phyloP scores from a whole-genome alignment of 2,329 filamentous ascomycete species.

The Arthrobotrys iridis region DNA sequence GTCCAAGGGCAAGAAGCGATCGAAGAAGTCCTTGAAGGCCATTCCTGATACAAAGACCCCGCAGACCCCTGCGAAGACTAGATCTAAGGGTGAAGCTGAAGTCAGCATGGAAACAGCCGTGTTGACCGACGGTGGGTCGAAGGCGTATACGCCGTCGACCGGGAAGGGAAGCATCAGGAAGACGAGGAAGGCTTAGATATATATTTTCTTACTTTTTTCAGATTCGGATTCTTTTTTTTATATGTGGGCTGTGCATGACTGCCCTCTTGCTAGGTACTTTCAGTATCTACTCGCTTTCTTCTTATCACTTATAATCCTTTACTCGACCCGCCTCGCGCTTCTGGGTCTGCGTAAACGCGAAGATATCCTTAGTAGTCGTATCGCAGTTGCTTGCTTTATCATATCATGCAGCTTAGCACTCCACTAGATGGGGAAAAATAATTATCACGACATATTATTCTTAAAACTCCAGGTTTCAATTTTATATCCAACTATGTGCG shows the following conservation, averaged over 20 bases:
- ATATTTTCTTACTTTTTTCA: background rate
- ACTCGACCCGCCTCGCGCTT: too few relatives aligned
- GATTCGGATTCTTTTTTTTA: background rate
- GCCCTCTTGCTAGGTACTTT: background rate
- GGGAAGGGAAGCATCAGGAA: constrained; percentile 43
- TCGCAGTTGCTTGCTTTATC: too few relatives aligned
- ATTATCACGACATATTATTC: too few relatives aligned
- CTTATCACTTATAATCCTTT: too few relatives aligned
- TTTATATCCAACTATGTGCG: too few relatives aligned
- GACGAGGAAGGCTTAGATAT: constrained; percentile 41
- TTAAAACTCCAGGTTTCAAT: too few relatives aligned
- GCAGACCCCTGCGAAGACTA: constrained; percentile 35
- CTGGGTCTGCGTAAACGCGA: too few relatives aligned
- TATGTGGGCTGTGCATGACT: too few relatives aligned
- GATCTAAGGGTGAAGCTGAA: constrained; percentile 47
- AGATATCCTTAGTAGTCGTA: too few relatives aligned
- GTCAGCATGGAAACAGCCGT: constrained; percentile 52
- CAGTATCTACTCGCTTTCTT: background rate
- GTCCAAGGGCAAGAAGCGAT: constrained; percentile 54
- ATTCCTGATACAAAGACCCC: constrained; percentile 54
- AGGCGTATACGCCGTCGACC: constrained; percentile 10
- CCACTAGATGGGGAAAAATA: too few relatives aligned
- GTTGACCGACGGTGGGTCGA: constrained; percentile 44
- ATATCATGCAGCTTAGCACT: too few relatives aligned
- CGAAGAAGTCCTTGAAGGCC: constrained; percentile 59